These are phyloP conservation scores for Beauveria brongniartii DNA, from an alignment of 2,329 filamentous ascomycete species.

Conservation along the genomic window DNA sequence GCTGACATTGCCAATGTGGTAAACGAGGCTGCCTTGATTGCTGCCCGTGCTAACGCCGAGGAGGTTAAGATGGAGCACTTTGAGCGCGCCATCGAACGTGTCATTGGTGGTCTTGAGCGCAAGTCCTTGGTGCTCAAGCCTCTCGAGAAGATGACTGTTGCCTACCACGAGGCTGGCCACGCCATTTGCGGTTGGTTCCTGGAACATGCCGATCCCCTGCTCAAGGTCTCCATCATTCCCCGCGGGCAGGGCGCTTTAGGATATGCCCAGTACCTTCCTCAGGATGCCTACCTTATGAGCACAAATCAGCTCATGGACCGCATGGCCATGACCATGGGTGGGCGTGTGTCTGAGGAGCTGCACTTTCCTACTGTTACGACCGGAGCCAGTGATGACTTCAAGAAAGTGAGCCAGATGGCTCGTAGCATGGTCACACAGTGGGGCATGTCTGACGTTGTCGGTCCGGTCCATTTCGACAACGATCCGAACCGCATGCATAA, in stretches of 20 bases:
- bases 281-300: slow-evolving; percentile 93
- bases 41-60: slow-evolving; percentile 73
- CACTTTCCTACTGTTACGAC: slow-evolving; percentile 96
- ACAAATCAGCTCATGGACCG: slow-evolving; percentile 95
- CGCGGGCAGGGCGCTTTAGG: slow-evolving; percentile 88
- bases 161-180: slow-evolving; percentile 96
- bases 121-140: slow-evolving; percentile 91
- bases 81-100: slow-evolving; percentile 94
- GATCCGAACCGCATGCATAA: slow-evolving; percentile 78
- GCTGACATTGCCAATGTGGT: slow-evolving; percentile 98
- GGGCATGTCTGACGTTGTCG: slow-evolving; percentile 94
- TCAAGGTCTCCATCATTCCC: slow-evolving; percentile 98
- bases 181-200: slow-evolving; percentile 99
- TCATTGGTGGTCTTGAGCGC: slow-evolving; percentile 93
- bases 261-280: slow-evolving; percentile 94
- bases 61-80: slow-evolving; percentile 85
- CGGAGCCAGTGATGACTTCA: slow-evolving; percentile 93
- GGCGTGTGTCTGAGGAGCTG: slow-evolving; percentile 88
- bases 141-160: slow-evolving; percentile 89
- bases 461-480: slow-evolving; percentile 84
- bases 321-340: slow-evolving; percentile 98
- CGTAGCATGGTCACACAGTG: slow-evolving; percentile 99
- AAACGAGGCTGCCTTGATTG: slow-evolving; percentile 93
- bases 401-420: slow-evolving; percentile 94
- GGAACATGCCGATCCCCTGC: slow-evolving; percentile 87